A percentile compares a stretch with the other conserved stretches of the same genome.
Conservation (phyloP, 352 stramenopile species). For the Pythium sukuiense region DNA sequence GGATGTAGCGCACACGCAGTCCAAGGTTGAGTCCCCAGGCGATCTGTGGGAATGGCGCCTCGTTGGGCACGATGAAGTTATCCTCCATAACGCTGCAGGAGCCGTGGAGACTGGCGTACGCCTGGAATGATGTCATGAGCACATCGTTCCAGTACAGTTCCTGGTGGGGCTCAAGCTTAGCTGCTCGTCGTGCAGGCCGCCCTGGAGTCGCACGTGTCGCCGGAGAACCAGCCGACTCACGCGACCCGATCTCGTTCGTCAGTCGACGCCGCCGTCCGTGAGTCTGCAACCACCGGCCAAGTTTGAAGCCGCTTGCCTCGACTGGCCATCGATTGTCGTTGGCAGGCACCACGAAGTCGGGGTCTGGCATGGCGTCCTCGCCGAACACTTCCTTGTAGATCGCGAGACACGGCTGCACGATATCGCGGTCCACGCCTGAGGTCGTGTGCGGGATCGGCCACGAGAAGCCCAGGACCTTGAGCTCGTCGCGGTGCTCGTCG, state of each 20-base stretch:
- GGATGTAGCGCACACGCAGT: conserved; percentile 63
- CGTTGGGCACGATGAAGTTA: conserved; percentile 57
- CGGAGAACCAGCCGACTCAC: not conserved
- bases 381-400: conserved; percentile 87
- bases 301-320: conserved; percentile 78
- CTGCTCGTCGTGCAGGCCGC: not conserved
- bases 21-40: conserved; percentile 76
- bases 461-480: conserved; percentile 90
- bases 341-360: conserved; percentile 70
- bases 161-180: conserved; percentile 43
- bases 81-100: conserved; percentile 59
- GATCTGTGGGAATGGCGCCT: conserved; percentile 51
- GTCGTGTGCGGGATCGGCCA: conserved; percentile 81
- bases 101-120: conserved; percentile 46
- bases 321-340: conserved; percentile 82
- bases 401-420: conserved; percentile 53
- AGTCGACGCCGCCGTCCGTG: conserved; percentile 37
- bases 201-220: not conserved
- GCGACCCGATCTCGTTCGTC: conserved; percentile 12
- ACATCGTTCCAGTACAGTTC: conserved; percentile 80
- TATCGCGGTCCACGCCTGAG: conserved; percentile 47
- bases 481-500: conserved; percentile 65
- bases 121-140: conserved; percentile 57
- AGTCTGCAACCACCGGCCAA: conserved; percentile 87
- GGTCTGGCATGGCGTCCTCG: conserved; percentile 49